Base-by-base conservation (phyloP, 352 stramenopile species). In the Phytophthora sp. region DNA sequence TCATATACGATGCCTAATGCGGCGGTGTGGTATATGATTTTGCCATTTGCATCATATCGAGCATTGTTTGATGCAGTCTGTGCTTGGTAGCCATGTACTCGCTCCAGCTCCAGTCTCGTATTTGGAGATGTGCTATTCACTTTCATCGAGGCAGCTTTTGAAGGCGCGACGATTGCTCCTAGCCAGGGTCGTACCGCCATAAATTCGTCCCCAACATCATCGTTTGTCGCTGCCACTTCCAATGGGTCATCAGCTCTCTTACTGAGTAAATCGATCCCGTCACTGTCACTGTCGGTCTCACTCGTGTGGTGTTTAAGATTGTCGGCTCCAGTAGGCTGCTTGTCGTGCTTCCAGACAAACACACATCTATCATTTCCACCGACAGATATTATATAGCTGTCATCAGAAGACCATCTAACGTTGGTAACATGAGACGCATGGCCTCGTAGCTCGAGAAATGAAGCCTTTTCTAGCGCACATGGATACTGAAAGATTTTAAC, bases 121-220 rank as follows among this genome's bases (percentile, higher is more conserved):
- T 84, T 62, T 11, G 83, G 83, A 13, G 75, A 71, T 3, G 62
- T 23, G 39, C 62, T 70, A 24, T 61, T 56, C 5, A 69, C 26
- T 35, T 83, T 84, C 34, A 64, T 32, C 12, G 77, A 58, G 35
- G 72, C 74, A 26, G 58, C 49, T 43, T 78, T 79, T 8, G 80
- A 79, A n/a, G 90, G 90, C 2, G 84, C 57, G 0, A 95, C 83
- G 9, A 97, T 89, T 0, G 87, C 82, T 7, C 89, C 90, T 6
- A 96, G 46, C 87, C 89, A 97, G 4, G 89, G 90, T 41, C 94
- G 94, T 9, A 96, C 83, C 6, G 90, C 89, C 88, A 97, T 94
- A 32, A 97, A 97, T 57, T 96, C 86, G 56, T 97, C 89, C 0
- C 89, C 89, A 18, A 82, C 62, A 17, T 85, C 73, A 4, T 84